phyloP scores from a whole-genome alignment of 495 filamentous ascomycete genomes.

The Cercophora scortea region DNA sequence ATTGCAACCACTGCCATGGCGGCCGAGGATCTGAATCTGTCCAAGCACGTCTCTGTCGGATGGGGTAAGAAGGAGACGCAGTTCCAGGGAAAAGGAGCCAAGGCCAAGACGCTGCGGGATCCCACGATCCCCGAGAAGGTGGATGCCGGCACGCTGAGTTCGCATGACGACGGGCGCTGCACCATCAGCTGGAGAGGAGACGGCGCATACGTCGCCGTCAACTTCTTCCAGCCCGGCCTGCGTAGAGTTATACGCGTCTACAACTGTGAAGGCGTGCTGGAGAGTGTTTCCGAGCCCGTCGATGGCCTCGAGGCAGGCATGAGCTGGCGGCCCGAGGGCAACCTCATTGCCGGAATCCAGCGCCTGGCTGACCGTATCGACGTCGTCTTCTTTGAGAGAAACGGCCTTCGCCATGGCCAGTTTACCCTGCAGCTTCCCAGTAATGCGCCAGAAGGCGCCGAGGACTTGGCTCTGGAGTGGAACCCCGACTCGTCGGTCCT shows the following conservation, averaged over 20 bases:
- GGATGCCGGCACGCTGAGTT: conserved; percentile 71
- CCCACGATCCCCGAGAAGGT: conserved; percentile 92
- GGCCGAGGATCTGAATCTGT: conserved; percentile 70
- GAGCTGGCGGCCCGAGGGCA: conserved; percentile 87
- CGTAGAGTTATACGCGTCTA: conserved; percentile 81
- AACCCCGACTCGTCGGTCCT: conserved; percentile 87
- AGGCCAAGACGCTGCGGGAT: conserved; percentile 81
- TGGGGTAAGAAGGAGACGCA: conserved; percentile 99
- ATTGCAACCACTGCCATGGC: conserved; percentile 64
- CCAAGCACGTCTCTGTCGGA: conserved; percentile 93
- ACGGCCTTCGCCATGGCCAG: conserved; percentile 88
- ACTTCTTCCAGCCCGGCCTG: conserved; percentile 55
- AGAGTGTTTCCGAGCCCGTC: conserved; percentile 89
- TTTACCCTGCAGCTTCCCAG: conserved; percentile 65
- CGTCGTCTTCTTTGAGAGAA: conserved; percentile 93
- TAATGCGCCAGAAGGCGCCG: conserved; percentile 44
- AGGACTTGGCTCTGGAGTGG: conserved; percentile 65
- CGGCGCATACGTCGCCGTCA: conserved; percentile 84
- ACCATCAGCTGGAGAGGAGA: conserved; percentile 91
- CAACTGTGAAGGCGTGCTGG: conserved; percentile 78
- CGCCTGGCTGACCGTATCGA: conserved; percentile 59
- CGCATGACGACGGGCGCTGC: conserved; percentile 58
- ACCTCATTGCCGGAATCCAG: conserved; percentile 80
- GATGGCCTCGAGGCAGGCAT: conserved; percentile 78
- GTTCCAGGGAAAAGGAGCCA: conserved; percentile 89